Evolutionary conservation across 2,329 filamentous ascomycete genomes (phyloP), one percentile per base, ranked within the genome.

Genomic region (Aspergillus sp.): DNA sequence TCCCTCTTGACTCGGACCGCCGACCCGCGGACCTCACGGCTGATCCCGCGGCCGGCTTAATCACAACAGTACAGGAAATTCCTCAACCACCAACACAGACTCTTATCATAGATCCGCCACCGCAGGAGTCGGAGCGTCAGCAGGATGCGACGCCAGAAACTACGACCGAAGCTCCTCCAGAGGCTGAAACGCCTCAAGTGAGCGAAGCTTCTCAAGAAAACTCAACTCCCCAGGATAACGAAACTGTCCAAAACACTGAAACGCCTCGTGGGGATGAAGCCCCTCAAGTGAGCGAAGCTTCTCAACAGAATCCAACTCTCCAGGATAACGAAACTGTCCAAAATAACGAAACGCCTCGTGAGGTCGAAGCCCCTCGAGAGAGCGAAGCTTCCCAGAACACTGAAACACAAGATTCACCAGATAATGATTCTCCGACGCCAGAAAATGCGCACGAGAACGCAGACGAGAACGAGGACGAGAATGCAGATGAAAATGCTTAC

Each of bases 401-500:
- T n/a, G 47, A 55, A 6, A 44, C 52, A 9, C 44, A 55, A 44
- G 50, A 62, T 8, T 24, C 60, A 2, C 39, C 56, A 6, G 60
- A 58, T n/a, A 31, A 59, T 27, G 62, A 66, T 15, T 43, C 57
- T 4, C 44, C 58, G 6, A 41, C 64, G 37, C 61, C 62, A n/a
- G 58, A 64, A 21, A 62, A 64, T 48, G 45, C 23, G 27, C 45
- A 55, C 3, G 76, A 77, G 49, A 69, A 73, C 64, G 74, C 77
- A 24, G 77, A 77, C 52, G 24, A 27, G 8, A 3, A 27, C 9
- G 24, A 3, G 4, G 27, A 31, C 27, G 27, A 31, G 19, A 62
- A 54, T 48, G 24, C 23, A 39, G 53, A 55, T 3, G 76, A 77
- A 51, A 68, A 73, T 64, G 74, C 77, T 27, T 77, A 77, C 52